phyloP scores from a whole-genome alignment of 148 eudicot species.

The Arbutus unedo region DNA sequence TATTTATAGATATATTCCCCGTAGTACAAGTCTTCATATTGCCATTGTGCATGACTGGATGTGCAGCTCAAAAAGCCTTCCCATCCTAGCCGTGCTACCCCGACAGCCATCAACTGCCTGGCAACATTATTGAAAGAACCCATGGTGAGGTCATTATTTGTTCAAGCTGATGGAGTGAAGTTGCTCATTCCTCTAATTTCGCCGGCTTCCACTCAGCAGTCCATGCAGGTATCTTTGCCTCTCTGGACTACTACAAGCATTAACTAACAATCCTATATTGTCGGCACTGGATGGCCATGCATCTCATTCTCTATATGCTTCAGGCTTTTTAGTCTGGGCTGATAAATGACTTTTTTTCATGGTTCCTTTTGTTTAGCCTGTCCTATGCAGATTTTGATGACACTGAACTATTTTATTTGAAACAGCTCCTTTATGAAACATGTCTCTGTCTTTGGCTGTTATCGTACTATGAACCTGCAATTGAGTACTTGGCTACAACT shows the following conservation, averaged over 20 bases:
- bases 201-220: constrained; percentile 87
- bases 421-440: constrained; percentile 90
- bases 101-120: constrained; percentile 75
- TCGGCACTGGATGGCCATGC: neutral
- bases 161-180: constrained; percentile 94
- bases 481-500: constrained; percentile 84
- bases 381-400: constrained; percentile 16
- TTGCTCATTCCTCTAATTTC: constrained; percentile 81
- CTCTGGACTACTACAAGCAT: neutral
- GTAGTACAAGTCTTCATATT: too few species aligned
- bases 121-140: constrained; percentile 84
- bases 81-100: constrained; percentile 75
- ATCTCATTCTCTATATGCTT: neutral
- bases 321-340: neutral
- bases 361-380: neutral
- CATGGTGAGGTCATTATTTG: constrained; percentile 77
- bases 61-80: constrained; percentile 87
- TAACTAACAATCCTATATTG: neutral
- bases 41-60: constrained; percentile 14
- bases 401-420: constrained; percentile 17
- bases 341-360: neutral
- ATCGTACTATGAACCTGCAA: constrained; percentile 87
- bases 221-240: constrained; percentile 58
- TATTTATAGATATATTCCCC: neutral
- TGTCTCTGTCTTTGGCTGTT: constrained; percentile 92